Evolutionary conservation across 176 grass and related monocot species (phyloP).

Genomic region (Otatea glauca): DNA sequence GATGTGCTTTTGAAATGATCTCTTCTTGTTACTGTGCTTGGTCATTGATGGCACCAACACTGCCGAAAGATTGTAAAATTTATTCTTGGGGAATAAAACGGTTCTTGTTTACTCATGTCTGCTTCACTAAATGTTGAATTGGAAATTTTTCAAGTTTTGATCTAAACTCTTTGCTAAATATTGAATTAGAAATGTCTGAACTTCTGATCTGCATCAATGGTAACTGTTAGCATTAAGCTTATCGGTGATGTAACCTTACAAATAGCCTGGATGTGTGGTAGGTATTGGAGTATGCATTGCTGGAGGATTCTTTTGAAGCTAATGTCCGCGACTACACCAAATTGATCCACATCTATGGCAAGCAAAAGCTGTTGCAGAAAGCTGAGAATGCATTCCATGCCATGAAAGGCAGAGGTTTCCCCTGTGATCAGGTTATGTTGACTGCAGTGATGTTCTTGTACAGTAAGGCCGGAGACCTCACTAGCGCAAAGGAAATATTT

Average conservation of each 20-base stretch:
- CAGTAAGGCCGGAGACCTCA: conserved; percentile 64
- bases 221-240: not conserved
- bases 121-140: not conserved
- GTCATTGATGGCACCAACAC: no score
- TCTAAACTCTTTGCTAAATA: not conserved
- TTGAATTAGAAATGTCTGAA: not conserved
- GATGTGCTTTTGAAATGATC: not conserved
- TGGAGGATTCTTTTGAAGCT: conserved; percentile 76
- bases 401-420: conserved; percentile 77
- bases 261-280: not conserved
- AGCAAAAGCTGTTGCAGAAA: conserved; percentile 71
- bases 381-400: conserved; percentile 63
- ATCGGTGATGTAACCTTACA: not conserved
- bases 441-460: conserved; percentile 69
- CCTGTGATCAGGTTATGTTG: conserved; percentile 71
- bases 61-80: no score
- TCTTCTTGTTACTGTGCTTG: no score
- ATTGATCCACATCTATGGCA: conserved; percentile 68
- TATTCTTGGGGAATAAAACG: not conserved
- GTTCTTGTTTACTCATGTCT: not conserved
- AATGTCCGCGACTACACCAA: conserved; percentile 84
- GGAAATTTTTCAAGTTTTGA: not conserved
- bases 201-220: not conserved
- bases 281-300: not conserved
- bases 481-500: conserved; percentile 55